Evolutionary conservation across 2,329 filamentous ascomycete genomes (phyloP), one percentile per base, ranked within the genome.

Genomic region (Thyridium curvatum): DNA sequence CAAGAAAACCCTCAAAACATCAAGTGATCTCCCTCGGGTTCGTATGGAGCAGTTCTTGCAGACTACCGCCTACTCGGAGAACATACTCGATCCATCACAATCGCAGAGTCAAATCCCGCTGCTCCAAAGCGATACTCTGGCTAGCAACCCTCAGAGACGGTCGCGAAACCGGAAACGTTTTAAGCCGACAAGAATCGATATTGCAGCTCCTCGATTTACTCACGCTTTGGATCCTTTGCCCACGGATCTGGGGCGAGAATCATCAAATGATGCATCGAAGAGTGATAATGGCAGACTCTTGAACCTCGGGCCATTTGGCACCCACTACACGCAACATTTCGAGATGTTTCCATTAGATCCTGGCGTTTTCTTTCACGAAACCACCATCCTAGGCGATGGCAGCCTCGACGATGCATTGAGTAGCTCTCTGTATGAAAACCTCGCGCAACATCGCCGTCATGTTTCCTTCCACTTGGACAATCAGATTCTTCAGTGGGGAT

Each of bases 321-420:
- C 74, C 2, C 65, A 69, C 17, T 83, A 82, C 51, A 74, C 77
- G 0, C 68, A 73, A 28, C 71, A 83, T 49, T 84, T 84, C 44
- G 77, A 82, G 34, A 56, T 77, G 4, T 79, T 80, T 38, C 77
- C 78, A 14, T 58, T 83, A 21, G 69, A 73, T 30, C 49, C 56
- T 7, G 71, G 70, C 3, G 66, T 74, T 0, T 82, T 70, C 54
- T 82, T 83, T 38, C 77, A 82, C 39, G 66, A 72, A 43, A 71
- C 64, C 38, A 82, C 77, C 1, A 53, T 82, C 18, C 58, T 83
- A 33, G 79, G 79, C 8, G 68, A 65, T 46, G 77, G 77, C 2
- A 55, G 62, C 2, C 49, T 82, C 6, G 53, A 61, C 14, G 59
- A 60, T 18, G 63, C 65, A 4, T 48, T 62, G 21, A 26, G 21